phyloP scores from a whole-genome alignment of 805 yeast genomes.

The Yamadazyma akitaensis region DNA sequence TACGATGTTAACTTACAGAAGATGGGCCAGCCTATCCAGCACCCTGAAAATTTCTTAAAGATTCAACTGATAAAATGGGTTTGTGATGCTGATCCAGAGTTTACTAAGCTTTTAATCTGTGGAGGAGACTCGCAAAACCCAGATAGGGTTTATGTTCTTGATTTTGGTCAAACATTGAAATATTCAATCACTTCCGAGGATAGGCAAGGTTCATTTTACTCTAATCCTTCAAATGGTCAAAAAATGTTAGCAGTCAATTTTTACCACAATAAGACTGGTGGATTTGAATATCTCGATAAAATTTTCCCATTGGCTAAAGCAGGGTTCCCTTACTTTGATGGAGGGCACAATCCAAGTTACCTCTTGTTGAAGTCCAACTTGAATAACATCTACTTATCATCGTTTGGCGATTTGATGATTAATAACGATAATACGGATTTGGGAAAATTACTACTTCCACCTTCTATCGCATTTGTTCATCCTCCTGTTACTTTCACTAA shows the following conservation, averaged over 20 bases:
- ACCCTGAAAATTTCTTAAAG: slow-evolving; percentile 27
- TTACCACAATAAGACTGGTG: slow-evolving; percentile 16
- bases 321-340: slow-evolving; percentile 70
- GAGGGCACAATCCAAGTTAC: slow-evolving; percentile 72
- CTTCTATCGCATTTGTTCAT: slow-evolving; percentile 72
- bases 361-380: slow-evolving; percentile 56
- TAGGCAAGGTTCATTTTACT: slow-evolving; percentile 76
- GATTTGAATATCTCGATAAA: slow-evolving; percentile 22
- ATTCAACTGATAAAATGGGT: slow-evolving; percentile 70
- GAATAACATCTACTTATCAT: slow-evolving; percentile 63
- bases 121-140: slow-evolving; percentile 55
- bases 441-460: slow-evolving; percentile 57
- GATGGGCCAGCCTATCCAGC: slow-evolving; percentile 34
- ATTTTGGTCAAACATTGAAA: slow-evolving; percentile 76
- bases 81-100: slow-evolving; percentile 75
- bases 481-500: slow-evolving; percentile 62
- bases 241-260: slow-evolving; percentile 26
- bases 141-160: slow-evolving; percentile 47
- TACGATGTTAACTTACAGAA: slow-evolving; percentile 62
- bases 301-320: slow-evolving; percentile 33
- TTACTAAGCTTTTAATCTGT: slow-evolving; percentile 65
- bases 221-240: slow-evolving; percentile 49
- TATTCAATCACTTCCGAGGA: slow-evolving; percentile 81
- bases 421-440: slow-evolving; percentile 19
- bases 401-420: slow-evolving; percentile 41